Base-by-base conservation (phyloP, 371 early-diverging fungal genomes). In the Dichotomocladium elegans region DNA sequence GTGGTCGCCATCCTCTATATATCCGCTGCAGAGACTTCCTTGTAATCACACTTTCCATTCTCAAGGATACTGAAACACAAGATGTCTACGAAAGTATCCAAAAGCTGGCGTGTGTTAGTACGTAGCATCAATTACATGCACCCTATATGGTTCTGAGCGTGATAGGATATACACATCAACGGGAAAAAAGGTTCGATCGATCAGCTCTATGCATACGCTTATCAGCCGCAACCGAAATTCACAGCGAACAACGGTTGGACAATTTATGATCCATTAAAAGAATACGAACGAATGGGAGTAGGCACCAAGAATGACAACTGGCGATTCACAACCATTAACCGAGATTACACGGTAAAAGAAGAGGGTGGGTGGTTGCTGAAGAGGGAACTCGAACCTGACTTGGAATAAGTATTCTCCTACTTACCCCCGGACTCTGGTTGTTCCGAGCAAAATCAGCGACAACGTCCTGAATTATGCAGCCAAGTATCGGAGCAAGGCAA, bases 361-460 rank as follows among this genome's bases (percentile, higher is more conserved):
- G 3, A 35, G 1, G 17, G 34, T 7, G 14, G 35, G 31, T 4
- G 7, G 1, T 15, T 17, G 2, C n/a, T 24, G 22, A 14, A 19
- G 37, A 25, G 5, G 30, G 22, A 6, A 30, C 27, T 22, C 25
- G 25, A 41, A 24, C 1, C 3, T 0, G 50, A 19, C 11, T 46
- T 41, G 40, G 41, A 14, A 48, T 21, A 53, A 85, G 86, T 83
- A 95, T 60, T 93, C 90, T 50, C 80, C 90, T 3, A 96, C 98
- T 3, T 98, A 98, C 62, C 97, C 98, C 12, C 62, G 80, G 2
- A 57, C 81, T 1, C 66, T 98, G 28, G 92, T 83, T 0, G 95
- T 96, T 5, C 98, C 98, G 3, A 50, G 76, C 5, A 86, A 82
- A 55, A 93, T 98, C 48, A 93, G 91, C 61, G 98, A 98, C 67